phyloP scores from a whole-genome alignment of 768 basidiomycete species.

The Collybia sp. region DNA sequence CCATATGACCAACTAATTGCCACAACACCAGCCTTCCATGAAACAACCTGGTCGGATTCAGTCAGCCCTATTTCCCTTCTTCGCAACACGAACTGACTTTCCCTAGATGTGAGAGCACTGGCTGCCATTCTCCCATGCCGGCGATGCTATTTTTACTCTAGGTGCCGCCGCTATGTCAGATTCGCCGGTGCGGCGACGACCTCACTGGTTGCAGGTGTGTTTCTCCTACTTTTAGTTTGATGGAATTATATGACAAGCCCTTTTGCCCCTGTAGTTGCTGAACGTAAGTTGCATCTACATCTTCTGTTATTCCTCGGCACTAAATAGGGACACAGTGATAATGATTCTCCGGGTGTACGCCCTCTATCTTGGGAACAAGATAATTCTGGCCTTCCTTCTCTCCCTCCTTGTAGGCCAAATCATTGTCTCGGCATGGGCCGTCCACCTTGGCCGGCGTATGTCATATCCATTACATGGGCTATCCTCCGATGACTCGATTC shows the following conservation, averaged over 20 bases:
- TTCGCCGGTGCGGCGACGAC: slow-evolving; percentile 17
- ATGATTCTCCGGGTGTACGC: slow-evolving; percentile 20
- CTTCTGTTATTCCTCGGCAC: not conserved
- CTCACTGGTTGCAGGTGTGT: slow-evolving; percentile 12
- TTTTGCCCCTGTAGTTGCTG: too few species aligned
- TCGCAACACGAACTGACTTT: too few species aligned
- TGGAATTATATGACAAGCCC: too few species aligned
- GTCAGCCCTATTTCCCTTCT: not conserved
- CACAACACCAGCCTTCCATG: slow-evolving; percentile 12
- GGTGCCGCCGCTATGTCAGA: slow-evolving; percentile 16
- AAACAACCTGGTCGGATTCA: slow-evolving; percentile 16
- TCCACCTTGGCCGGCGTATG: slow-evolving; percentile 17
- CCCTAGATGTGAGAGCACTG: too few species aligned
- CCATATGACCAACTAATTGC: not conserved
- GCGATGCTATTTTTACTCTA: not conserved
- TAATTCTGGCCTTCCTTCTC: slow-evolving; percentile 13
- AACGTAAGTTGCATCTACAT: too few species aligned
- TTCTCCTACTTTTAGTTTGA: not conserved
- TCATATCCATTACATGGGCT: not conserved
- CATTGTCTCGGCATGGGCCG: slow-evolving; percentile 9
- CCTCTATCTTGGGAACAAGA: slow-evolving; percentile 14
- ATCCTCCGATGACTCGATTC: not conserved
- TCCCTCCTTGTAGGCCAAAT: slow-evolving; percentile 12
- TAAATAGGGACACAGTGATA: slow-evolving; percentile 6
- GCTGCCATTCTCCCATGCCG: too few species aligned